Base-by-base conservation (phyloP, 129 eudicot genomes). In the Centella asiatica region DNA sequence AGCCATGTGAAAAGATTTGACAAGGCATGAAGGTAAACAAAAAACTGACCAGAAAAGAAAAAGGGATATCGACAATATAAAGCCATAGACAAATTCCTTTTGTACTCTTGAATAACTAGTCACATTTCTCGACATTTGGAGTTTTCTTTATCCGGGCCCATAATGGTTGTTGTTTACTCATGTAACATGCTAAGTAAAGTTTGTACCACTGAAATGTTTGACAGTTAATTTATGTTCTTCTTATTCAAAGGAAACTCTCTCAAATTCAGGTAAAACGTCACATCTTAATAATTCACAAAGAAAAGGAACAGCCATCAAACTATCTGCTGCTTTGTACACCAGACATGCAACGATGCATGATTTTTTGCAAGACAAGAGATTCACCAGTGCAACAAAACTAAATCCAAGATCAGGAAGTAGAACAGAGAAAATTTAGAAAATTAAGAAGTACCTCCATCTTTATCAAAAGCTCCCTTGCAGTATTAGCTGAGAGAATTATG, bases 401-500 rank as follows among this genome's bases (percentile, higher is more conserved):
- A 42, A 2, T 20, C n/a, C 5, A 42, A 49, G 23, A 14, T 31
- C 3, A 44, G 25, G 32, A 29, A 20, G 49, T 45, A 60, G 12
- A 61, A 15, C 34, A 24, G 23, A 37, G 11, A 49, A 40, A 44
- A 19, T 6, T 29, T 28, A 1, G 29, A n/a, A 32, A 11, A 18
- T 20, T n/a, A 45, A 25, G 0, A 44, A 4, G 63, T 74, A 90
- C 97, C 97, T 90, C 97, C 95, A 90, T 90, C 53, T 76, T 75
- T 63, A 74, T 69, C 51, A 90, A 62, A 62, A 90, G 83, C 69
- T 90, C 97, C n/a, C 46, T 39, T 65, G 95, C 94, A 57, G 81
- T 86, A 25, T 87, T 71, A 63, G 97, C 95, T 2, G 97, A 84
- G 66, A 90, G 59, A 62, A 90, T 89, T 34, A 90, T 90, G 67